A percentile compares a stretch with the other conserved stretches of the same genome.
These are phyloP conservation scores for Candida orba DNA, from an alignment of 805 yeast species.

Conservation along the genomic window DNA sequence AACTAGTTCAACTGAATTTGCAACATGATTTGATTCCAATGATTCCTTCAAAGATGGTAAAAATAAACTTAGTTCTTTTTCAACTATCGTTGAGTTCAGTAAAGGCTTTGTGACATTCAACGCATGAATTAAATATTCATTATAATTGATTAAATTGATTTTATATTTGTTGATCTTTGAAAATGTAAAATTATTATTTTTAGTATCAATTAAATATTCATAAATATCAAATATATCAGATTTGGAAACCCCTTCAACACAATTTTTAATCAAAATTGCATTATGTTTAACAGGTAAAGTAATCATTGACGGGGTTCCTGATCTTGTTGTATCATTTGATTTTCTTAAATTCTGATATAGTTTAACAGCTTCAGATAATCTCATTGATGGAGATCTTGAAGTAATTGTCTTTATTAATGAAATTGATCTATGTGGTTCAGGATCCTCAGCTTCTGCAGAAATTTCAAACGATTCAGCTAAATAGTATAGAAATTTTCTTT, in stretches of 20 bases:
- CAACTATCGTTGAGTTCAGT: background rate
- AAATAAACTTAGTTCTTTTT: slow-evolving; percentile 33
- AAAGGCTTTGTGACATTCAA: background rate
- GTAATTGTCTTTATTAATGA: slow-evolving; percentile 37
- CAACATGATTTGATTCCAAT: slow-evolving; percentile 35
- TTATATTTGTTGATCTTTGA: slow-evolving; percentile 19
- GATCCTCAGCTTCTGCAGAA: slow-evolving; percentile 70
- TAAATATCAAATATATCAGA: slow-evolving; percentile 20
- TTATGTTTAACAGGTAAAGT: background rate
- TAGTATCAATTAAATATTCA: slow-evolving; percentile 15
- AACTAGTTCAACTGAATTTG: slow-evolving; percentile 41
- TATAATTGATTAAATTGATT: slow-evolving; percentile 29
- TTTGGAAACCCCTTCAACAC: too few species aligned
- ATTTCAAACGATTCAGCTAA: slow-evolving; percentile 53
- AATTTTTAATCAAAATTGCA: too few species aligned
- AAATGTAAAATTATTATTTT: background rate
- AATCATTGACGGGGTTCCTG: background rate
- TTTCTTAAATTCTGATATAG: slow-evolving; percentile 25
- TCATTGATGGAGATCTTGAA: slow-evolving; percentile 34
- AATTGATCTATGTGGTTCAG: slow-evolving; percentile 73
- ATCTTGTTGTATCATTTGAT: background rate
- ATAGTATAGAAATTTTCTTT: slow-evolving; percentile 64
- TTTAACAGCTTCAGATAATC: slow-evolving; percentile 38
- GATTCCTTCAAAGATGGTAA: slow-evolving; percentile 29
- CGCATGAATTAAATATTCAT: slow-evolving; percentile 31